Evolutionary conservation across 2,329 filamentous ascomycete species (phyloP), one percentile per base, ranked within the genome.

Genomic region (Colletotrichum sp.): DNA sequence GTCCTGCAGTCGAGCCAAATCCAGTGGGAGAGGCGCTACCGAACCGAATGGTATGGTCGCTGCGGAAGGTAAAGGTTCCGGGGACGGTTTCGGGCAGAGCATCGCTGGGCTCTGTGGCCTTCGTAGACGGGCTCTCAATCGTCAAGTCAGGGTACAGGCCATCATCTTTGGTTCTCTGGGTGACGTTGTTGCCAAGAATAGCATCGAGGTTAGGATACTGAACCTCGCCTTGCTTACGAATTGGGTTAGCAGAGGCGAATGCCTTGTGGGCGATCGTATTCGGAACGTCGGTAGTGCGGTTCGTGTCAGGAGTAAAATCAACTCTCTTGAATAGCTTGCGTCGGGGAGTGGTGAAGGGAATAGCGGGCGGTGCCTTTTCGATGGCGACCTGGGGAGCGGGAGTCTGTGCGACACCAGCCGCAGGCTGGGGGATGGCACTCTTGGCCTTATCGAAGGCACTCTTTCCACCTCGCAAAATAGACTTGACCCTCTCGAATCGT

Each of bases 251-350:
- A 6, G 90, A 89, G 5, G 91, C 91, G 9, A 91, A 91, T 3
- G 91, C 90, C 26, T 43, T 66, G 48, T 76, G 73, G 8, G 73
- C 56, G 56, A 76, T 65, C n/a, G 73, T 76, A 73, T 88, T 85
- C 75, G 90, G 88, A 1, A 81, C 78, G 65, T 85, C 78, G 0
- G 84, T 82, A 10, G 85, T 83, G 21, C 85, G 85, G 77, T 94
- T 90, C 43, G 93, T 93, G 76, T 92, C 92, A 0, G 93, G 93
- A 0, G 94, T 95, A 80, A 98, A 98, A 66, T 94, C 93, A 43
- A 98, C 95, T 71, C 91, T 93, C 86, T 97, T 98, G 21, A 85
- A 83, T 48, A 88, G 82, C 83, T 92, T 94, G 28, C 92, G 90
- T 36, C 93, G 92, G 9, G 94, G 94, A 2, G 94, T 95, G 7